phyloP scores from a whole-genome alignment of 2,329 filamentous ascomycete species.

The Exutisphaerella laricina region DNA sequence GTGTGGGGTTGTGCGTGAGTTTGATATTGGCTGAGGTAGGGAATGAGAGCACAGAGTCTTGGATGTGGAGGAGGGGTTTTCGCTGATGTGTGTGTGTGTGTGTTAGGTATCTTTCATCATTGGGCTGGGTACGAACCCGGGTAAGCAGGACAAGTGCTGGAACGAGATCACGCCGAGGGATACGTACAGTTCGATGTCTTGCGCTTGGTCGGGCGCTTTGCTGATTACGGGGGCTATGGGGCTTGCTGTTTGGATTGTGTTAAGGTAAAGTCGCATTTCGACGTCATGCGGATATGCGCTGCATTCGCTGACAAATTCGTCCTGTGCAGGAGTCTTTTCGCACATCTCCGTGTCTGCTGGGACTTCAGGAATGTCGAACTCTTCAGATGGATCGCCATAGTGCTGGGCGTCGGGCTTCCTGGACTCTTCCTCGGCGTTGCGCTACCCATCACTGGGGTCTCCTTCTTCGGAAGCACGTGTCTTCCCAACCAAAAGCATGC shows the following conservation, averaged over 20 bases:
- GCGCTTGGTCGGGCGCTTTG: constrained; percentile 73
- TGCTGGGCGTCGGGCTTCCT: constrained; percentile 29
- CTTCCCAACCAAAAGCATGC: constrained; percentile 64
- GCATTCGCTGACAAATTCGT: no score
- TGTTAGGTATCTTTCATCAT: constrained; percentile 77
- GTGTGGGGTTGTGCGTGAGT: constrained; percentile 80
- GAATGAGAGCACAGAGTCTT: constrained; percentile 73
- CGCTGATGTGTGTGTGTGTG: no score
- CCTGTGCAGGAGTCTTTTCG: no score
- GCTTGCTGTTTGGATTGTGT: constrained; percentile 76
- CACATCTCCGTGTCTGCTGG: constrained; percentile 38
- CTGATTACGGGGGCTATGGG: constrained; percentile 75
- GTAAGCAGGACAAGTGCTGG: constrained; percentile 67
- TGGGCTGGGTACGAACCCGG: constrained; percentile 67
- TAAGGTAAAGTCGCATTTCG: no score
- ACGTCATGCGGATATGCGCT: no score
- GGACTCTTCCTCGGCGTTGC: constrained; percentile 41
- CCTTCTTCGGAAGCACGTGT: constrained; percentile 66
- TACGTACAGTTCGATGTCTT: constrained; percentile 67
- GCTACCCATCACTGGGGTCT: constrained; percentile 33
- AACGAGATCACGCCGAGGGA: constrained; percentile 80
- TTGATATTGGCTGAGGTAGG: constrained; percentile 66
- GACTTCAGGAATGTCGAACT: constrained; percentile 29
- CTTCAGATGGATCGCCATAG: constrained; percentile 32
- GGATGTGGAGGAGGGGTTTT: constrained; percentile 56